These are phyloP conservation scores for Phymatotrichopsis omnivora DNA, from an alignment of 2,329 filamentous ascomycete species.

Conservation along the genomic window DNA sequence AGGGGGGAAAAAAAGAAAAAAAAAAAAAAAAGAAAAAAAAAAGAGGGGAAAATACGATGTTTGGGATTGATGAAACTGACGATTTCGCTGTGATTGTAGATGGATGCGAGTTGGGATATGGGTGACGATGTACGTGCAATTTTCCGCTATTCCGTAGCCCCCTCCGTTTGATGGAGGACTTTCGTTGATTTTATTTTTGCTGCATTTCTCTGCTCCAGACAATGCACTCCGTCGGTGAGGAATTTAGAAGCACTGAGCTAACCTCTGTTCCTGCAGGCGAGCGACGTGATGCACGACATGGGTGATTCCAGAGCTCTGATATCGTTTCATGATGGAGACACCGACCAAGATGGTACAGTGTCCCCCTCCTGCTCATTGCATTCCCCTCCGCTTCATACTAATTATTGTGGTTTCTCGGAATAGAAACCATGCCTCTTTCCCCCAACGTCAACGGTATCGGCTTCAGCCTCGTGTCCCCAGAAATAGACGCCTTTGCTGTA, in stretches of 20 bases:
- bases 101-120: slow-evolving; percentile 10
- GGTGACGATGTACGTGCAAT: slow-evolving; percentile 2
- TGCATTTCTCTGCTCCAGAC: no score
- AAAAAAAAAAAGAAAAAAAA: no score
- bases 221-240: neutral
- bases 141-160: no score
- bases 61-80: no score
- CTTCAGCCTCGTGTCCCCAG: slow-evolving; percentile 11
- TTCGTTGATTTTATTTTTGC: no score
- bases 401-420: slow-evolving; percentile 9
- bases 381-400: neutral
- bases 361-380: slow-evolving; percentile 1
- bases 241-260: neutral
- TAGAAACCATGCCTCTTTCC: slow-evolving; percentile 20
- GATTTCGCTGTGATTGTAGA: no score
- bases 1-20: no score
- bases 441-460: slow-evolving; percentile 6
- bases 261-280: slow-evolving; percentile 21
- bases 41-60: no score
- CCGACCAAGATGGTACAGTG: slow-evolving; percentile 22
- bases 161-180: no score
- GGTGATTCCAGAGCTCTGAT: slow-evolving; percentile 20
- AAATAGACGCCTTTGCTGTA: slow-evolving; percentile 25
- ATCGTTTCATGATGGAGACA: slow-evolving; percentile 11
- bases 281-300: slow-evolving; percentile 24